Base-by-base conservation (phyloP, 1,139 yeast species). In the Sporopachydermia cereana region DNA sequence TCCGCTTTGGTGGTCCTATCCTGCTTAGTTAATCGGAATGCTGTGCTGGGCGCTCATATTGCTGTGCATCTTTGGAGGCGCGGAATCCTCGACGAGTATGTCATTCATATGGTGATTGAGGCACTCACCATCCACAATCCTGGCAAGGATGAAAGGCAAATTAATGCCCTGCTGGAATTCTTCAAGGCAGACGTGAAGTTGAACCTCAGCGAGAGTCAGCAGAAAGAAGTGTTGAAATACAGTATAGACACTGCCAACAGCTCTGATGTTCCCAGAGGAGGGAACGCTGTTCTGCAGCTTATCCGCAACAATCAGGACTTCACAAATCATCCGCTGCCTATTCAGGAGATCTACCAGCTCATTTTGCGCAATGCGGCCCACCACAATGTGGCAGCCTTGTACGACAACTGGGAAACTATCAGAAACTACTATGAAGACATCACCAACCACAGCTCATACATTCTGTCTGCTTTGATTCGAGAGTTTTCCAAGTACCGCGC, bases 191-290 rank as follows among this genome's bases (percentile, higher is more conserved):
- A 7, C n/a, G 45, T 30, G 39, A 17, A 17, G 21, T 41, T 24
- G n/a, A 44, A 30, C 14, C 45, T 25, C 29, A 42, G 12, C 23
- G 31, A 30, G 52, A 52, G 39, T 44, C 49, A n/a, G 43, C 45
- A 27, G 41, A 52, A 14, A 36, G 54, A 5, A 46, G 45, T 7
- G 43, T 48, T 18, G 53, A 51, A 9, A 43, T 49, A n/a, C 36
- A 44, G 16, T 44, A 47, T 21, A 47, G 52, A 12, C 41, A 36
- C 25, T 46, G 44, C 27, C 41, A 45, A 18, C 47, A 46, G 41
- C 55, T 57, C 3, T 43, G 51, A 9, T 44, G 55, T 25, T 52
- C 55, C n/a, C 53, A 54, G 44, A 58, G 55, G 42, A 43, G 50
- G 24, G 50, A 34, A 46, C 27, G 43, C 48, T n/a, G 39, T 53